Base-by-base conservation (phyloP, 2,329 filamentous ascomycete species). In the Aspergillus thermomutatus region DNA sequence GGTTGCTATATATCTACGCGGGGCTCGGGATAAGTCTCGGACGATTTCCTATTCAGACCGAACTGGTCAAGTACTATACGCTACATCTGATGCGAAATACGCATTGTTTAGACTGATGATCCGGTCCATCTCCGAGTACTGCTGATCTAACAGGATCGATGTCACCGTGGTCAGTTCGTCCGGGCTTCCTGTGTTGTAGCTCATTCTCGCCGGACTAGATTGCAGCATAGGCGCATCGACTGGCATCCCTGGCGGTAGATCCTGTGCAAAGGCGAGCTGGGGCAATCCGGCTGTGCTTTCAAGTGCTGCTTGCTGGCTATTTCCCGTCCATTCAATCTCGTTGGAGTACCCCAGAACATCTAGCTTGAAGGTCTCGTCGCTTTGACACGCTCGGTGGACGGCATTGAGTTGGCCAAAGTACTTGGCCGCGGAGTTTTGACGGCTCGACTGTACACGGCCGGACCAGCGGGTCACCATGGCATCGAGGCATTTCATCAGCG, bases 71-170 rank as follows among this genome's bases (percentile, higher is more conserved):
- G 31, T 37, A 17, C 31, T 17, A 17, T 37, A 37, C 1, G 31
- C 31, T 37, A 37, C 31, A 37, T 37, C 31, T 3, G 31, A 37
- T 37, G 31, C 31, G 14, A 37, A 37, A 37, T 37, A 37, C 5
- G 31, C 31, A 37, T 37, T 37, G 3, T n/a, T 37, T 37, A 37
- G 6, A 53, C 53, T 69, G 52, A 70, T 69, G 1, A 70, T 63
- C 9, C 68, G 64, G 54, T 70, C 67, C 54, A 67, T 56, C 21
- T 64, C 67, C 2, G 62, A 57, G 28, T 63, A 70, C 48, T 69
- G 64, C 25, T 68, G 66, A 31, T 62, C 64, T 10, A 64, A 50
- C 57, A 69, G 55, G 37, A 64, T 60, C 21, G 61, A 60, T 9
- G 67, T 64, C 17, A 67, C 63, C 11, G 58, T 54, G 37, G 60